Conservation (phyloP, 2,329 filamentous ascomycete genomes). For the Fusarium fujikuroi region DNA sequence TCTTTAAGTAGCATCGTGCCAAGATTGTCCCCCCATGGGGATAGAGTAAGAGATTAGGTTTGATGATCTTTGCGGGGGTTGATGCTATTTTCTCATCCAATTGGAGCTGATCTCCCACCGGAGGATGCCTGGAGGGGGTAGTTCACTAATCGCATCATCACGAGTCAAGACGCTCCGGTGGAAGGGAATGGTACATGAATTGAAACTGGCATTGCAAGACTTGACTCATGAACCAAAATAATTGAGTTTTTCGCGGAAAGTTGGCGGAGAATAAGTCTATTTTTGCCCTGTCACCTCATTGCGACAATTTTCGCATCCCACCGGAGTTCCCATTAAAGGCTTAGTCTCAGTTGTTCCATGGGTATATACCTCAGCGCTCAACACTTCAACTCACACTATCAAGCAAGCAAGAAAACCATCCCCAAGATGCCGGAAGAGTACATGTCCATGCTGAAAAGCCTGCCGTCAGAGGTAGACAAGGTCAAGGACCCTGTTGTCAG, state of each 20-base stretch:
- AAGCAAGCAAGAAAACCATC: rapidly evolving
- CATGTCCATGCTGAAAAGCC: conserved; percentile 4
- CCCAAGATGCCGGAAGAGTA: conserved; percentile 16
- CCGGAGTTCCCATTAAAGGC: background rate
- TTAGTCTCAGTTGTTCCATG: background rate
- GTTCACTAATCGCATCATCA: background rate
- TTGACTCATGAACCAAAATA: too few relatives aligned
- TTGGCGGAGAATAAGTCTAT: too few relatives aligned
- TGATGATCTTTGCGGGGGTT: background rate
- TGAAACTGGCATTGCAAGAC: rapidly evolving
- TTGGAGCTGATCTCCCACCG: background rate
- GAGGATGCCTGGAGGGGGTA: background rate
- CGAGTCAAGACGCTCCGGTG: background rate
- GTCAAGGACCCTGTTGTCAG: conserved; percentile 6
- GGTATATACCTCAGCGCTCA: background rate
- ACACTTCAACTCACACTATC: background rate
- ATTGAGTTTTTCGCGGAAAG: too few relatives aligned
- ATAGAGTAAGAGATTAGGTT: background rate
- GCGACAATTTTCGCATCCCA: background rate
- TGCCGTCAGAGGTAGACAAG: background rate
- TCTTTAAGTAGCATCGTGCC: background rate
- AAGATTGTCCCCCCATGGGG: background rate
- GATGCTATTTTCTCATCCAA: background rate
- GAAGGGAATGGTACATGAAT: background rate
- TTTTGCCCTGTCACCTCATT: too few relatives aligned